These are phyloP conservation scores for Talaromyces stipitatus DNA, from an alignment of 495 filamentous ascomycete species.

Conservation along the genomic window DNA sequence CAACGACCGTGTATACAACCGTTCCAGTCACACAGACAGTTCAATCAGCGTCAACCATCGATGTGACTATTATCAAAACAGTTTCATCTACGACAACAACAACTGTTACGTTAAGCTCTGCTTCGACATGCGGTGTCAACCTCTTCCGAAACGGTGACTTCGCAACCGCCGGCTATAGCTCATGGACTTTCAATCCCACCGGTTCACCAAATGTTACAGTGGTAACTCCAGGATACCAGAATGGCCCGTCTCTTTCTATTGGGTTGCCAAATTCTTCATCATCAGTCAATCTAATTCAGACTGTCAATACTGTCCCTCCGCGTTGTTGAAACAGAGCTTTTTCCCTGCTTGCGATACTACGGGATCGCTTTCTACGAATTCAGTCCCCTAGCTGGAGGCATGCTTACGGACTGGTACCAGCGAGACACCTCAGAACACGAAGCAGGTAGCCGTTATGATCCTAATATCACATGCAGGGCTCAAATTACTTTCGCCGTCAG, in stretches of 20 bases:
- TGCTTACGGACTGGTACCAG: constrained; percentile 23
- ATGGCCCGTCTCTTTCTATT: background rate
- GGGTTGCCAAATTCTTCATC: background rate
- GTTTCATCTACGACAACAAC: background rate
- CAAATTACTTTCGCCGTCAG: constrained; percentile 22
- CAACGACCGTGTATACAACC: background rate
- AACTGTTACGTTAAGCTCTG: background rate
- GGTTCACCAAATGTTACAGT: no score
- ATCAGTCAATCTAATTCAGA: background rate
- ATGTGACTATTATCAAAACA: background rate
- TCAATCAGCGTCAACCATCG: background rate
- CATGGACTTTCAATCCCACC: background rate
- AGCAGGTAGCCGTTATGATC: constrained; percentile 34
- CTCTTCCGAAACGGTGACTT: background rate
- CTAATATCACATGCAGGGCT: constrained; percentile 29
- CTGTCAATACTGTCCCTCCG: constrained; percentile 24
- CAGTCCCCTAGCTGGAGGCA: constrained; percentile 45
- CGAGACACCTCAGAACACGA: constrained; percentile 21
- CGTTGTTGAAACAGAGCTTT: constrained; percentile 38
- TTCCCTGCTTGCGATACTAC: constrained; percentile 46
- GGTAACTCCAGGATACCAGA: no score
- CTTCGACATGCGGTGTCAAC: background rate
- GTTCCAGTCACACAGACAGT: background rate
- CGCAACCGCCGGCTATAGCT: background rate
- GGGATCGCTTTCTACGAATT: constrained; percentile 42